phyloP scores from a whole-genome alignment of 768 basidiomycete genomes.

The Pilatotrama ljubarskyi region DNA sequence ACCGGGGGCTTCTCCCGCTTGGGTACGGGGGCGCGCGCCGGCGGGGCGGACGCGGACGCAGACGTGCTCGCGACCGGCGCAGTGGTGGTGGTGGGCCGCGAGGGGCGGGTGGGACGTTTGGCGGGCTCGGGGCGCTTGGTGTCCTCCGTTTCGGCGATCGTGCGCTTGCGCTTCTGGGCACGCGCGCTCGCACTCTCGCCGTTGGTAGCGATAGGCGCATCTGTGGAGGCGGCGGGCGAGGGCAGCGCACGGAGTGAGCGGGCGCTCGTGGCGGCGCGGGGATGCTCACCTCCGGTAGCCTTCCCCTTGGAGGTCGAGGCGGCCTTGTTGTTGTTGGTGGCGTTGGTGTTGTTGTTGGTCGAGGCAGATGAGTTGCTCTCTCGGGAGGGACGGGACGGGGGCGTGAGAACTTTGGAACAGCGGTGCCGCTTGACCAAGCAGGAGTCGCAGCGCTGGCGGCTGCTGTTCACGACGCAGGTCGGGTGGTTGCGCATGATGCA shows the following conservation, averaged over 20 bases:
- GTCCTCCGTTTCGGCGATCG: slow-evolving; percentile 10
- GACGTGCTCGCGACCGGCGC: slow-evolving; percentile 16
- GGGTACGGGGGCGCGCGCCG: neutral
- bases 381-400: slow-evolving; percentile 17
- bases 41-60: slow-evolving; percentile 8
- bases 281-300: slow-evolving; percentile 12
- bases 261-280: slow-evolving; percentile 1
- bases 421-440: slow-evolving; percentile 21
- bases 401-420: slow-evolving; percentile 23
- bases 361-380: slow-evolving; percentile 1
- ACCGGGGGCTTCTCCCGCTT: slow-evolving; percentile 16
- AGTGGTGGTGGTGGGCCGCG: slow-evolving; percentile 11
- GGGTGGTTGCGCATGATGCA: slow-evolving; percentile 19
- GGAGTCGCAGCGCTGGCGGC: slow-evolving; percentile 23
- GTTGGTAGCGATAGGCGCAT: slow-evolving; percentile 8
- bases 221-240: slow-evolving; percentile 11
- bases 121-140: slow-evolving; percentile 19
- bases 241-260: slow-evolving; percentile 9
- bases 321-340: slow-evolving; percentile 3
- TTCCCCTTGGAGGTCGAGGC: slow-evolving; percentile 17
- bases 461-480: slow-evolving; percentile 21
- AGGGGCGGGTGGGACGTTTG: slow-evolving; percentile 16
- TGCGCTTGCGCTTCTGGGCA: slow-evolving; percentile 19
- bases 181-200: slow-evolving; percentile 19
- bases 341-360: neutral